Evolutionary conservation across 208 protist species (phyloP), one percentile per base, ranked within the genome.

Genomic region (Angomonas deanei): DNA sequence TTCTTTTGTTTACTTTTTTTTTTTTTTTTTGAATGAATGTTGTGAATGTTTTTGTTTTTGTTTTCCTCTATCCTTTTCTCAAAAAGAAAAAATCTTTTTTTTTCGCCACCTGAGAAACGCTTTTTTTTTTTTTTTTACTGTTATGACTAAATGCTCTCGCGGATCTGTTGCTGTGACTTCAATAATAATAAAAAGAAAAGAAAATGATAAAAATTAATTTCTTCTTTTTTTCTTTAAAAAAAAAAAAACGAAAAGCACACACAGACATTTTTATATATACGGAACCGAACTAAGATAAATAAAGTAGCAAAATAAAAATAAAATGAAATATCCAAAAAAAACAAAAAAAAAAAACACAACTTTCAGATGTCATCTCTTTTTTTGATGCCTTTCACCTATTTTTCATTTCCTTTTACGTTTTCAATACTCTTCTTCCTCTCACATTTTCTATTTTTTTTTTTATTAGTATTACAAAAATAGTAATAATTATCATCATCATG

Each of bases 221-320:
- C 8, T 53, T 53, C 49, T 33, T 64, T 64, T 33, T 36, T 64
- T 47, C 33, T 61, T 64, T 42, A 42, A 42, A n/a, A 42, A n/a
- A 42, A 8, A 42, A 42, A 42, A n/a, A n/a, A n/a, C n/a, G n/a
- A n/a, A n/a, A n/a, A n/a, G n/a, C n/a, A n/a, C n/a, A n/a, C n/a
- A n/a, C n/a, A n/a, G n/a, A n/a, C n/a, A n/a, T n/a, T n/a, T n/a
- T n/a, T n/a, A n/a, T n/a, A n/a, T n/a, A n/a, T n/a, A n/a, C n/a
- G n/a, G n/a, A n/a, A n/a, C 36, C 15, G 36, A 8, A 42, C 15
- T n/a, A 42, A 42, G 15, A 42, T 42, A 42, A 42, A 42, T 42
- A 42, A 42, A 42, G 15, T 42, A 42, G 15, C 8, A 42, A 42
- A 8, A n/a, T 42, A 42, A 42, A 42, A 42, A 42, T n/a, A 42